Conservation (phyloP, 371 early-diverging fungal species). For the Syncephalastrum sp. region DNA sequence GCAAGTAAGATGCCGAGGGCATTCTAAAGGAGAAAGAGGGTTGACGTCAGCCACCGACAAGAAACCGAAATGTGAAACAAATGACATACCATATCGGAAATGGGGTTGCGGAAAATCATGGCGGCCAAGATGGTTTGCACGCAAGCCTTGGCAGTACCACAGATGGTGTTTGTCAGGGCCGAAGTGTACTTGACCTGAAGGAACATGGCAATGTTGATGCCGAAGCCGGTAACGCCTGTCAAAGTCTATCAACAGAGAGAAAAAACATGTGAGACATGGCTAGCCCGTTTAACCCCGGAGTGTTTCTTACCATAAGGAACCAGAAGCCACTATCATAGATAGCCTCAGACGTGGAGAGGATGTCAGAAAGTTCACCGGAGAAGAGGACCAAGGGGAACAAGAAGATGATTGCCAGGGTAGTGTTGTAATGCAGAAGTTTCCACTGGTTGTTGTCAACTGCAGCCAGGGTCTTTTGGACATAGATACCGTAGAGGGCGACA, state of each 20-base stretch:
- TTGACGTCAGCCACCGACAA: conserved; percentile 3
- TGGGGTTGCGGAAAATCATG: conserved; percentile 67
- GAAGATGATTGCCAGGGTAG: conserved; percentile 62
- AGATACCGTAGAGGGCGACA: conserved; percentile 76
- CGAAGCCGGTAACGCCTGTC: conserved; percentile 70
- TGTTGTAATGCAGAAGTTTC: conserved; percentile 74
- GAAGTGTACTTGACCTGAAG: conserved; percentile 77
- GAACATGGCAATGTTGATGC: conserved; percentile 77
- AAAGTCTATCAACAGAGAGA: conserved; percentile 37
- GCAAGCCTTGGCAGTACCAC: conserved; percentile 78
- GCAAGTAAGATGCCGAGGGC: conserved; percentile 68
- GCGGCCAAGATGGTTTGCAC: conserved; percentile 70
- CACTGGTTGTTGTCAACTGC: conserved; percentile 73
- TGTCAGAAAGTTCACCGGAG: conserved; percentile 63
- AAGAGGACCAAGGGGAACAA: conserved; percentile 60
- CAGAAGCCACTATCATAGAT: conserved; percentile 63
- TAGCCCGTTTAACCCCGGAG: not conserved
- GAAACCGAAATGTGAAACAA: conserved; percentile 5
- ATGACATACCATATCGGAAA: conserved; percentile 57
- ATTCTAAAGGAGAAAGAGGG: conserved; percentile 40
- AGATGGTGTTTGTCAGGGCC: conserved; percentile 77
- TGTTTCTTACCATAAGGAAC: conserved; percentile 60
- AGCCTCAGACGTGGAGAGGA: conserved; percentile 33
- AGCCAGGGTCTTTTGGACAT: conserved; percentile 69
- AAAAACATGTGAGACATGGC: conserved; percentile 2